Conservation (phyloP, 2,329 filamentous ascomycete genomes). For the Calonectria naviculata region DNA sequence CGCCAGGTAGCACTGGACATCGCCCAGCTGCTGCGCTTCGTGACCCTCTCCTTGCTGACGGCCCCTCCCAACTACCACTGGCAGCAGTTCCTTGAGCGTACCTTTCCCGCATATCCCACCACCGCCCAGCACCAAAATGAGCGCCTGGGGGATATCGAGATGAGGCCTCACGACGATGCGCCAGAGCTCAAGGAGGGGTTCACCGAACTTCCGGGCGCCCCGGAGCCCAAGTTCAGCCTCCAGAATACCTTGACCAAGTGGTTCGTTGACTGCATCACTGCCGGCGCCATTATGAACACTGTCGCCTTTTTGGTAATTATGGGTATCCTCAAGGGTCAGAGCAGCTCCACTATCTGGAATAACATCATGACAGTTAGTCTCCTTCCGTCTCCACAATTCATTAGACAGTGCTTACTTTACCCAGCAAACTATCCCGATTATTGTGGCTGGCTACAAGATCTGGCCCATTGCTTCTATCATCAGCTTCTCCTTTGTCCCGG, state of each 20-base stretch:
- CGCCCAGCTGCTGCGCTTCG: constrained; percentile 63
- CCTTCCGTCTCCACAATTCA: background rate
- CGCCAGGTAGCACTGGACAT: constrained; percentile 58
- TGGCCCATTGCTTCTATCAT: constrained; percentile 64
- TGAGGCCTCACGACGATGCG: constrained; percentile 40
- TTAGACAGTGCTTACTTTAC: constrained; percentile 4
- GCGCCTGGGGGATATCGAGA: constrained; percentile 41
- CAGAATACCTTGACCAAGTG: constrained; percentile 59
- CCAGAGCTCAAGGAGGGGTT: constrained; percentile 34
- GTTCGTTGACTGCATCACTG: constrained; percentile 62
- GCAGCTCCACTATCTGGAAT: constrained; percentile 45
- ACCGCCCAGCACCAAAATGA: constrained; percentile 17
- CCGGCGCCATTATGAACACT: constrained; percentile 59
- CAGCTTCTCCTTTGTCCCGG: constrained; percentile 61
- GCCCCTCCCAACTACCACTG: constrained; percentile 69
- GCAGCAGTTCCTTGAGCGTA: constrained; percentile 65
- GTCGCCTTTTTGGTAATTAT: constrained; percentile 59
- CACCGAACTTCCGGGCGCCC: constrained; percentile 20
- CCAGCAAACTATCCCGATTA: constrained; percentile 59
- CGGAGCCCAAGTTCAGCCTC: constrained; percentile 49
- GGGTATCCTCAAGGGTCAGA: constrained; percentile 57
- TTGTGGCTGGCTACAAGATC: constrained; percentile 62
- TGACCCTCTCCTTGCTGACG: constrained; percentile 62
- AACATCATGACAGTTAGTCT: constrained; percentile 51
- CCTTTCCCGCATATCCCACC: constrained; percentile 59